Conservation (phyloP, 345 rosid genomes). For the Ceriops tagal region DNA sequence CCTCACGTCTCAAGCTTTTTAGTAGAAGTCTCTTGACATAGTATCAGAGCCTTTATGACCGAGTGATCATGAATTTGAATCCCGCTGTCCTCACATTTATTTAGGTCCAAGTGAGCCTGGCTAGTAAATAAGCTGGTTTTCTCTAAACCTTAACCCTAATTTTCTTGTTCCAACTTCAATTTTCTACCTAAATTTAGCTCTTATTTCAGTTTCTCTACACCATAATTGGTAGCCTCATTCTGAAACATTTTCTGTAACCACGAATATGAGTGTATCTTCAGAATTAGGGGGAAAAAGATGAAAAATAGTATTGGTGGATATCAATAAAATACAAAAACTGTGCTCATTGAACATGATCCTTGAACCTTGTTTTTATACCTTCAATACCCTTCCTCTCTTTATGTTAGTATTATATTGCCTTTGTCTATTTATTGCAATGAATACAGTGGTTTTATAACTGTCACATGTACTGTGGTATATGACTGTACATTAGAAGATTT, state of each 20-base stretch:
- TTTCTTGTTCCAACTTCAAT: no score
- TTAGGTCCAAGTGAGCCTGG: no score
- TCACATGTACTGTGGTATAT: neutral
- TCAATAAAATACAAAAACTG: neutral
- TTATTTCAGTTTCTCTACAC: no score
- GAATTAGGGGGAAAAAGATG: neutral
- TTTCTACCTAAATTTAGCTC: no score
- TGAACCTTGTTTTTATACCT: neutral
- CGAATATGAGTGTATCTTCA: constrained; percentile 2
- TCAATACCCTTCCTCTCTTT: neutral
- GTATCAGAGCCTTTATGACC: no score
- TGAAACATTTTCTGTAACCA: neutral
- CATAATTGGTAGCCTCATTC: neutral
- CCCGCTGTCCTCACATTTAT: no score
- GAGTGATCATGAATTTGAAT: no score
- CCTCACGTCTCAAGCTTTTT: no score
- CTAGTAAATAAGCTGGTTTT: no score
- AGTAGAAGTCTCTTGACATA: no score
- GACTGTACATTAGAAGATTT: neutral
- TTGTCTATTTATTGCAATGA: neutral
- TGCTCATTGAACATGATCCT: neutral
- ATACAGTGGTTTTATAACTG: neutral
- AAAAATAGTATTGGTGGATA: neutral
- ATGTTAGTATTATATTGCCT: neutral
- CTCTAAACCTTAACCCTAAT: no score